Base-by-base conservation (phyloP, 108 stramenopile species). In the Licmophora abbreviata region DNA sequence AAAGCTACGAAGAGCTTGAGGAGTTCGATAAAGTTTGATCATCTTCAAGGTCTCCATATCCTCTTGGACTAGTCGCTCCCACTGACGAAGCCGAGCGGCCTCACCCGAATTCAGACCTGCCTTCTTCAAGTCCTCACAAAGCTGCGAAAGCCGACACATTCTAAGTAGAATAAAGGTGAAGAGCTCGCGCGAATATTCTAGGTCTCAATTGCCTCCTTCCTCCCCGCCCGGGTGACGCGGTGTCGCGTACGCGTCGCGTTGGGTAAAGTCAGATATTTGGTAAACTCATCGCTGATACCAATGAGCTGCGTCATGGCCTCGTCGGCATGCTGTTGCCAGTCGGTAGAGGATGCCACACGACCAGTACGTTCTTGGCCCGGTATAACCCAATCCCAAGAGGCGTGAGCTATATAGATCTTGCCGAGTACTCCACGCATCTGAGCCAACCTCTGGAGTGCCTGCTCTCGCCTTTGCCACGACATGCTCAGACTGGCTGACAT, bases 1-100 rank as follows among this genome's bases (percentile, higher is more conserved):
- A 50, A 89, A 89, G 37, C 77, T 71, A 47, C 87, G 51, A 18
- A 89, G 30, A 0, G 82, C 81, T 44, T 89, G 87, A 22, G 87
- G 87, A 6, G 87, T 84, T 18, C 87, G 77, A 46, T 89, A 89
- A 12, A 48, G 57, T 50, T 89, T 89, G 57, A 84, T 75, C 66
- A 82, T 68, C 5, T 75, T 56, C 51, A 89, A 34, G 17, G 60
- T 65, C 34, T 89, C 87, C 49, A 43, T 61, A 58, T 6, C 54
- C 52, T 33, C 56, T 55, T 33, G 60, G 62, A 56, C 66, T 58
- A 30, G 38, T 58, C 9, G 38, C 24, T 89, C 87, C 54, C 73
- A 89, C 52, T 89, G 83, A 14, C 87, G 70, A 26, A 89, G 68
- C 17, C 87, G 66, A 8, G 81, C 67, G 4, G 67, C 77, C 51